Evolutionary conservation across 2,329 filamentous ascomycete genomes (phyloP), one percentile per base, ranked within the genome.

Genomic region (Phaeosphaeriaceae sp.): DNA sequence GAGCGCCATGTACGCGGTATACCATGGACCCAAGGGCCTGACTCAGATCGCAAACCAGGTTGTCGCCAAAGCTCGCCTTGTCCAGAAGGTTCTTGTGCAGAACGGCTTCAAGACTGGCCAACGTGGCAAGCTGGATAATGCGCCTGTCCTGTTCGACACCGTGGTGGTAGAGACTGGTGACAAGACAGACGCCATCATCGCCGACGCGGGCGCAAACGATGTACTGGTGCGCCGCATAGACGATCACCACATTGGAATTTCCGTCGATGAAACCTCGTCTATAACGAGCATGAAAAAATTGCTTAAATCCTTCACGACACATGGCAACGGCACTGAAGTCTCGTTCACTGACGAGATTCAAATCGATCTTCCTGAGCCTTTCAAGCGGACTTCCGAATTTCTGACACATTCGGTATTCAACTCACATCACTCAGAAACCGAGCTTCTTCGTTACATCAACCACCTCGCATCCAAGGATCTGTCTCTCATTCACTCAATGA

Each of bases 401-500:
- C 82, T 98, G 62, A 93, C 91, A 0, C 93, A 98, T 76, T 91
- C 92, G 0, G 92, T 97, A 24, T 98, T 97, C 86, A 97, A 97
- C 82, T 89, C 89, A 1, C 89, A 98, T 76, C 94, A 96, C 79
- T 97, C 93, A 2, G 94, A 98, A 80, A 97, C 94, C 0, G 92
- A 97, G 78, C 86, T 98, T 69, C 83, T 98, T 51, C 90, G 94
- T 45, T 98, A 98, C 80, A 97, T 98, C 69, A 85, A 94, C 74
- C 92, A 97, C 75, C 84, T 98, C 5, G 91, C 96, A 76, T 96
- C 93, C 51, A 97, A 96, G 82, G 94, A 98, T 75, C 82, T 98
- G 15, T 97, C 94, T 1, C 84, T 97, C 5, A 91, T 93, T 1
- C 94, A 98, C 80, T 97, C 93, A 17, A 98, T 98, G 94, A 98